phyloP scores from a whole-genome alignment of 306 rosid genomes.

The Quercus agrifolia region DNA sequence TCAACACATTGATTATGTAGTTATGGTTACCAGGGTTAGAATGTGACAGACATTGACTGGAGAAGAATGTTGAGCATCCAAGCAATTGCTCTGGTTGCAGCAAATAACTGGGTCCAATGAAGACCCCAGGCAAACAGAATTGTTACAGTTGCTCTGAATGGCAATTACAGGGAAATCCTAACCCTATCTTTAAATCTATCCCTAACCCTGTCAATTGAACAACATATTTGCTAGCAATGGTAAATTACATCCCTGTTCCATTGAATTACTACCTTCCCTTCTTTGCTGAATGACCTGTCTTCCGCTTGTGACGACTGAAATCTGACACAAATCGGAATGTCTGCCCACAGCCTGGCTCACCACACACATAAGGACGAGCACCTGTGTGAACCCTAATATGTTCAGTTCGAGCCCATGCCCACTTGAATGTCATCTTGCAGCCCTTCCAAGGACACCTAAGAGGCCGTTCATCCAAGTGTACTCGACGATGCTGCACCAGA shows the following conservation, averaged over 20 bases:
- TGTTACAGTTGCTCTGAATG: slow-evolving; percentile 47
- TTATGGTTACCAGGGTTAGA: slow-evolving; percentile 29
- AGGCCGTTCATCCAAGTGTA: slow-evolving; percentile 92
- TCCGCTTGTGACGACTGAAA: slow-evolving; percentile 98
- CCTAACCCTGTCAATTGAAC: slow-evolving; percentile 60
- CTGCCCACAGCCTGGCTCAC: slow-evolving; percentile 85
- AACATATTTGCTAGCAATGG: slow-evolving; percentile 49
- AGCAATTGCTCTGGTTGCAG: slow-evolving; percentile 72
- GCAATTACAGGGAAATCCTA: slow-evolving; percentile 73
- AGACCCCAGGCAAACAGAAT: slow-evolving; percentile 58
- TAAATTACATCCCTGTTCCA: slow-evolving; percentile 35
- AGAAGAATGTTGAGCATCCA: slow-evolving; percentile 44
- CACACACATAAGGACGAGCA: slow-evolving; percentile 87
- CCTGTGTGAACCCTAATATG: slow-evolving; percentile 98
- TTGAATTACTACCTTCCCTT: slow-evolving; percentile 48
- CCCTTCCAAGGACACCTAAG: slow-evolving; percentile 98
- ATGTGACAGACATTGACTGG: slow-evolving; percentile 21
- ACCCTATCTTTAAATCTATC: slow-evolving; percentile 51
- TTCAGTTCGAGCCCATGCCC: slow-evolving; percentile 99
- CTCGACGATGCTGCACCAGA: slow-evolving; percentile 96
- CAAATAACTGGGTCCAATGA: slow-evolving; percentile 57
- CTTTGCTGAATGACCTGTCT: slow-evolving; percentile 89
- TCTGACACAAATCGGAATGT: slow-evolving; percentile 97
- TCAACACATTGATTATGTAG: background rate
- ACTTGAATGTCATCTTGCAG: slow-evolving; percentile 99